phyloP scores from a whole-genome alignment of 2,329 filamentous ascomycete genomes.

The Periconia sp. region DNA sequence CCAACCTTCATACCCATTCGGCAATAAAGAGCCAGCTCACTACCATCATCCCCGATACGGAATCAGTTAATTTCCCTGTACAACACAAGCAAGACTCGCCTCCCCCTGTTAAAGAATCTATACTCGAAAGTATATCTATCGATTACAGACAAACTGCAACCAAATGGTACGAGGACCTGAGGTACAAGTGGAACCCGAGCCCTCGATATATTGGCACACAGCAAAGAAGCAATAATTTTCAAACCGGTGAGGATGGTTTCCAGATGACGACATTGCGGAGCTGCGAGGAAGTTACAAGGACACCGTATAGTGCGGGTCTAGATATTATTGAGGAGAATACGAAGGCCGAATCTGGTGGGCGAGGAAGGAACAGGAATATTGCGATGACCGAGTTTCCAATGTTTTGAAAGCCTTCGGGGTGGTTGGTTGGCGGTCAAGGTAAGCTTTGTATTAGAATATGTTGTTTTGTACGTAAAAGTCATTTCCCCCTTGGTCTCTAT shows the following conservation, averaged over 20 bases:
- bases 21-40: neutral
- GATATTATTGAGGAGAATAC: neutral
- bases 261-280: neutral
- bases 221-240: neutral
- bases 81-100: neutral
- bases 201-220: neutral
- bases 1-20: neutral
- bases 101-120: neutral
- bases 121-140: neutral
- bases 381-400: constrained; percentile 1
- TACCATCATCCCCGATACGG: too few species aligned
- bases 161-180: neutral
- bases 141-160: neutral
- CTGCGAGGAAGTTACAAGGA: neutral
- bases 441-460: neutral
- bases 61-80: too few species aligned
- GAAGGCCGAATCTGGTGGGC: neutral
- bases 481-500: too few species aligned
- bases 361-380: neutral
- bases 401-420: neutral
- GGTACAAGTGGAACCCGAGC: neutral
- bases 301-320: neutral
- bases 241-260: neutral
- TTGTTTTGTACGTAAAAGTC: neutral
- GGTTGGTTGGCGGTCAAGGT: neutral